Evolutionary conservation across 805 yeast species (phyloP).

Genomic region (Wickerhamiella bombiphila): DNA sequence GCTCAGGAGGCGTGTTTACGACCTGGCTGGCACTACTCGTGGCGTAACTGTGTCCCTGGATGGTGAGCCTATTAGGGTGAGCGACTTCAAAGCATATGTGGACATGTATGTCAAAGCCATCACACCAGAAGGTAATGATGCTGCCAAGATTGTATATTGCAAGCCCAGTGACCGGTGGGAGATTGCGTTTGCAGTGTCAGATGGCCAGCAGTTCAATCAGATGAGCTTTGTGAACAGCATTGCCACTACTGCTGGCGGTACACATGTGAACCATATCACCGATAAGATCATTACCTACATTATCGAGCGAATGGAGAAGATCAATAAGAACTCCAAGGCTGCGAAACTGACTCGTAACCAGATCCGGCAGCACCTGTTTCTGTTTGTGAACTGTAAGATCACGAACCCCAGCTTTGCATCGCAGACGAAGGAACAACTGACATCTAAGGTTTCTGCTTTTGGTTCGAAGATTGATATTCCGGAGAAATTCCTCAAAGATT

Average conservation of each 20-base stretch:
- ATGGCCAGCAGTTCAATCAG: conserved; percentile 67
- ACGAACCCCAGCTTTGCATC: conserved; percentile 97
- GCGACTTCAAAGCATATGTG: conserved; percentile 72
- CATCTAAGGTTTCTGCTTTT: conserved; percentile 77
- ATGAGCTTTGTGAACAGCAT: conserved; percentile 95
- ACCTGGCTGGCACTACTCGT: conserved; percentile 82
- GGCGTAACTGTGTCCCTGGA: conserved; percentile 69
- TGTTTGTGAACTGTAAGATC: conserved; percentile 80
- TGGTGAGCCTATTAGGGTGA: conserved; percentile 52
- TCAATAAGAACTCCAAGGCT: conserved; percentile 35
- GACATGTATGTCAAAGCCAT: conserved; percentile 78
- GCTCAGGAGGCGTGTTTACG: conserved; percentile 84
- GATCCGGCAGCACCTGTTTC: conserved; percentile 75
- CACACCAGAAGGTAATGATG: conserved; percentile 21
- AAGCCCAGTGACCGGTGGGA: conserved; percentile 86
- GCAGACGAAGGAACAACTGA: conserved; percentile 90
- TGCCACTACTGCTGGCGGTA: conserved; percentile 95
- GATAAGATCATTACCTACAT: conserved; percentile 74
- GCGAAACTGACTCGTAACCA: conserved; percentile 77
- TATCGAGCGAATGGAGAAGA: conserved; percentile 57
- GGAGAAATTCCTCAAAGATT: conserved; percentile 58
- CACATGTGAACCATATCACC: conserved; percentile 76
- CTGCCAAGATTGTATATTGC: conserved; percentile 54
- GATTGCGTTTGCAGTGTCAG: conserved; percentile 85
- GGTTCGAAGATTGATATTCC: conserved; percentile 73